Conservation (phyloP, 768 basidiomycete species). For the Auricularia heimuer region DNA sequence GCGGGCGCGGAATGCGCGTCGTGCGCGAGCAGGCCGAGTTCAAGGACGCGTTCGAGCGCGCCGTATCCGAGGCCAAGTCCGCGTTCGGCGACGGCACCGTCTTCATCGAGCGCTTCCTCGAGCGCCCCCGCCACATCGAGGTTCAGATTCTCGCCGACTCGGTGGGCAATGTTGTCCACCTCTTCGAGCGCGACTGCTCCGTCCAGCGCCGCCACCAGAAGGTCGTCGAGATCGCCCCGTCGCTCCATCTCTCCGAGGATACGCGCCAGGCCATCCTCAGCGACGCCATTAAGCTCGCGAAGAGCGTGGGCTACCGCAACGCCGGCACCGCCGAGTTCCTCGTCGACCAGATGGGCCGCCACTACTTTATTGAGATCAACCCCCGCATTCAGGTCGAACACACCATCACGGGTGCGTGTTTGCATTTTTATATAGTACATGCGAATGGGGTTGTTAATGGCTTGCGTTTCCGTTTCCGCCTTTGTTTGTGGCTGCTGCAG, state of each 20-base stretch:
- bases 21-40: conserved; percentile 91
- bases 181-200: conserved; percentile 98
- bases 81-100: conserved; percentile 99
- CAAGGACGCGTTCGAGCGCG: conserved; percentile 79
- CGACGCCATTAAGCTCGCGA: conserved; percentile 92
- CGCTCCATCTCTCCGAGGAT: conserved; percentile 86
- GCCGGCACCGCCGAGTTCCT: conserved; percentile 98
- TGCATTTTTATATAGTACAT: too few species aligned
- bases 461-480: too few species aligned
- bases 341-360: conserved; percentile 90
- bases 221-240: conserved; percentile 97
- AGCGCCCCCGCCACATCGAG: conserved; percentile 95
- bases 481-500: conserved; percentile 28
- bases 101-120: conserved; percentile 96
- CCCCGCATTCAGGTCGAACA: conserved; percentile 99
- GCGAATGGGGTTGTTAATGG: too few species aligned
- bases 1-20: conserved; percentile 98
- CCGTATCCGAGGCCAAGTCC: conserved; percentile 88
- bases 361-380: conserved; percentile 99
- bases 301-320: conserved; percentile 89
- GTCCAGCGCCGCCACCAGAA: conserved; percentile 98
- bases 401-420: conserved; percentile 79
- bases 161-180: conserved; percentile 88
- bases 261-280: conserved; percentile 75
- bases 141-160: conserved; percentile 91